These are phyloP conservation scores for Symbiotaphrina buchneri DNA, from an alignment of 495 filamentous ascomycete genomes.

Conservation along the genomic window DNA sequence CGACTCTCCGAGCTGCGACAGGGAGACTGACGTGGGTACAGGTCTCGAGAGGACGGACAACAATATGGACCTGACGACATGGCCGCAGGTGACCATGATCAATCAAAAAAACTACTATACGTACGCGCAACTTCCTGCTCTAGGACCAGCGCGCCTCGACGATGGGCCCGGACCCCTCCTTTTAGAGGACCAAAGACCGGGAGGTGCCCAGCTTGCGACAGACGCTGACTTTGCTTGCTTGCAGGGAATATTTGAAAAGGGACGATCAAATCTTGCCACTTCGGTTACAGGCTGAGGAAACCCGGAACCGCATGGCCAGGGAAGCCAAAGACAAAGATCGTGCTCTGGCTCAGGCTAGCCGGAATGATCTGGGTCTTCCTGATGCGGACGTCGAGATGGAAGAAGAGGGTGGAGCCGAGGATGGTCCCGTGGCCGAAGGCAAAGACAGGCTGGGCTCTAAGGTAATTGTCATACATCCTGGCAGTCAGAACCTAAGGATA, in stretches of 20 bases:
- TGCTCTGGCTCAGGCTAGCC: conserved; percentile 46
- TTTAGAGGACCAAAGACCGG: no score
- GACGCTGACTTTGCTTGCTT: conserved; percentile 8
- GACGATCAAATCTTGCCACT: conserved; percentile 88
- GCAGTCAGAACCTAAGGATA: conserved; percentile 89
- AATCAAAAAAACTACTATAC: conserved; percentile 99
- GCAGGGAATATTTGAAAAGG: conserved; percentile 86
- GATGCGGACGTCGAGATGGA: conserved; percentile 33
- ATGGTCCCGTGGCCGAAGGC: conserved; percentile 32
- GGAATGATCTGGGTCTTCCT: conserved; percentile 17
- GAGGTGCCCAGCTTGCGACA: no score
- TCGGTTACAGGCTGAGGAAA: conserved; percentile 66
- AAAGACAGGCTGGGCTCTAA: conserved; percentile 58
- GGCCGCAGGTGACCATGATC: conserved; percentile 79
- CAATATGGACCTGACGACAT: conserved; percentile 82
- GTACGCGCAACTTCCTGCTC: no score
- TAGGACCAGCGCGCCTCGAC: no score
- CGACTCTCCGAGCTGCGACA: no score
- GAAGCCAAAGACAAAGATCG: conserved; percentile 72
- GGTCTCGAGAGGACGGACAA: conserved; percentile 93
- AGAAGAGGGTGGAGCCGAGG: conserved; percentile 29
- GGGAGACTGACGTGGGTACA: no score
- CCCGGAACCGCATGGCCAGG: conserved; percentile 52
- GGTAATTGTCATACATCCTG: conserved; percentile 89
- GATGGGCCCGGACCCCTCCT: no score